Percentiles rank a stretch among this genome's conserved stretches.
Conservation (phyloP, 345 rosid species). For the Euphorbia pulcherrima region DNA sequence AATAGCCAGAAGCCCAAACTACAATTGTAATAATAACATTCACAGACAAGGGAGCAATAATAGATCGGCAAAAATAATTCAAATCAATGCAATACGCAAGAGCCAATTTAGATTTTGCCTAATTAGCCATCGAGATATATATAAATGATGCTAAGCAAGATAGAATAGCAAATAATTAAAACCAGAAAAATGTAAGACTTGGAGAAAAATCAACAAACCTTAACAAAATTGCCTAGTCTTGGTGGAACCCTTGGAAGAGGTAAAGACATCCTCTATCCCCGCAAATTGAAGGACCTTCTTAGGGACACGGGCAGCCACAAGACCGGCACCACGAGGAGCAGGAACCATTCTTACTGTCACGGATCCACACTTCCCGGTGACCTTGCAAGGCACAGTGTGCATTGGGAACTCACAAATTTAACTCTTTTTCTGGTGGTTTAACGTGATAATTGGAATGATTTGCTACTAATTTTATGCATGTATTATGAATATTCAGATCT, state of each 20-base stretch:
- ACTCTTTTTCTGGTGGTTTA: no score
- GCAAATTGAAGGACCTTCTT: slow-evolving; percentile 85
- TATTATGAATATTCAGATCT: no score
- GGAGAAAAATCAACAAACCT: slow-evolving; percentile 34
- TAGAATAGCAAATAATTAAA: background rate
- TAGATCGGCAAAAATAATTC: no score
- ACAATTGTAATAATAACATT: no score
- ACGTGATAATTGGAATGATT: no score
- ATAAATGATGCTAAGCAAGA: background rate
- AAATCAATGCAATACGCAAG: background rate
- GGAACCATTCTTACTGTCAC: slow-evolving; percentile 75
- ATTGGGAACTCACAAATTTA: no score
- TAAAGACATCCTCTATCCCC: slow-evolving; percentile 77
- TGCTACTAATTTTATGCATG: no score
- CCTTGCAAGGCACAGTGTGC: slow-evolving; percentile 72
- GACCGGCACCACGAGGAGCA: slow-evolving; percentile 76
- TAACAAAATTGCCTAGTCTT: slow-evolving; percentile 84
- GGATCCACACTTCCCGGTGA: slow-evolving; percentile 68
- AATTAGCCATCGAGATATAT: no score
- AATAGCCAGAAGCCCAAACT: no score
- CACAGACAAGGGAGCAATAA: no score
- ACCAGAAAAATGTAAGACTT: no score
- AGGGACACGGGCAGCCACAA: slow-evolving; percentile 82
- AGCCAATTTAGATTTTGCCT: background rate
- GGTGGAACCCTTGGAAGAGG: slow-evolving; percentile 73